phyloP scores from a whole-genome alignment of 2,329 filamentous ascomycete genomes.

The Colletotrichum karsti region DNA sequence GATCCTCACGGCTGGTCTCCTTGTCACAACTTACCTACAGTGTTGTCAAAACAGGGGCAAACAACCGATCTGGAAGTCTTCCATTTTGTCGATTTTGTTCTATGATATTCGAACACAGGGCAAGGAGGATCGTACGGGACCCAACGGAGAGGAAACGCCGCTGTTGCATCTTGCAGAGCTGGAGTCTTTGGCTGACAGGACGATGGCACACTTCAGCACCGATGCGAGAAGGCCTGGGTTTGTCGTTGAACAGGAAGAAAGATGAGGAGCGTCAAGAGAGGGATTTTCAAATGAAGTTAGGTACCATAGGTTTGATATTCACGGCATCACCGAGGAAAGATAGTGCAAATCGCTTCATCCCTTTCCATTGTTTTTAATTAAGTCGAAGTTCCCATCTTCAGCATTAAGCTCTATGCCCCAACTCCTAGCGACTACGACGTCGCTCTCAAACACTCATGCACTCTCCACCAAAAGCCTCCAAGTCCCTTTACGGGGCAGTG shows the following conservation, averaged over 20 bases:
- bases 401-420: background rate
- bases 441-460: background rate
- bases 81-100: background rate
- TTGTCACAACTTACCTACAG: background rate
- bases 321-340: no score
- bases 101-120: background rate
- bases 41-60: background rate
- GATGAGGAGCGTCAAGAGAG: no score
- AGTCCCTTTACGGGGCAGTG: conserved; percentile 20
- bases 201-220: background rate
- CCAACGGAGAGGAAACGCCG: background rate
- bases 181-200: background rate
- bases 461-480: no score
- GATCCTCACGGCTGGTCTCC: background rate
- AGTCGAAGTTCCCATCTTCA: background rate
- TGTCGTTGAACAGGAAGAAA: no score
- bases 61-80: background rate
- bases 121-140: background rate
- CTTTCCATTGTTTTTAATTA: conserved; percentile 10
- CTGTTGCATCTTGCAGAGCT: background rate
- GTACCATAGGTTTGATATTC: no score
- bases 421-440: background rate
- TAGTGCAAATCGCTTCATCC: no score
- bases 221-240: no score
- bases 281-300: no score